A percentile compares a stretch with the other conserved stretches of the same genome.
Conservation (phyloP, 768 basidiomycete species). For the Suillus tomentosus region DNA sequence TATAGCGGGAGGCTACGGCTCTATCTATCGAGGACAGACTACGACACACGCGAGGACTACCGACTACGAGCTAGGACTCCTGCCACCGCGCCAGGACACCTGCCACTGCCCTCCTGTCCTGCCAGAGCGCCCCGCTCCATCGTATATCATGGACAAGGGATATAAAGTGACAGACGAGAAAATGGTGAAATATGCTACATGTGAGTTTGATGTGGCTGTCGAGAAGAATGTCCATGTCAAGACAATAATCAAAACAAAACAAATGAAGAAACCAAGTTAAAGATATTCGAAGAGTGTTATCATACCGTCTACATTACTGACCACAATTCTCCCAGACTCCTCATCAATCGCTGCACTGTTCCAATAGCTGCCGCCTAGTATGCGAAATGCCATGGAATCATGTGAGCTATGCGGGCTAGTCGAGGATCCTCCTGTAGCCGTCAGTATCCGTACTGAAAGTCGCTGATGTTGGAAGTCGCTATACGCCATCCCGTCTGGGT, state of each 20-base stretch:
- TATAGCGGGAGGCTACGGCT: too few species aligned
- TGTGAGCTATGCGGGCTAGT: not conserved
- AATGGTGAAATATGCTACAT: not conserved
- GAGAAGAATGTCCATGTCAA: not conserved
- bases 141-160: not conserved
- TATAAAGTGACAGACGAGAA: not conserved
- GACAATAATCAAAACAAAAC: not conserved
- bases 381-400: slow-evolving; percentile 43
- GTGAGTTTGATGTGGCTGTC: not conserved
- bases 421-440: not conserved
- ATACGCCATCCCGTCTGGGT: slow-evolving; percentile 48
- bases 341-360: too few species aligned
- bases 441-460: slow-evolving; percentile 44
- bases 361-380: slow-evolving; percentile 27
- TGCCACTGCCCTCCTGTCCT: too few species aligned
- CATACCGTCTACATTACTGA: too few species aligned
- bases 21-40: too few species aligned
- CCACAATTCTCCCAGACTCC: too few species aligned
- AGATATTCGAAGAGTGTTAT: slow-evolving; percentile 56
- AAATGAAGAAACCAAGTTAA: slow-evolving; percentile 21
- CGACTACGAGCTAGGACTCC: too few species aligned
- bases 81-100: too few species aligned
- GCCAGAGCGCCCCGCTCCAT: too few species aligned
- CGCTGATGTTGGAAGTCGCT: slow-evolving; percentile 55
- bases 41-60: too few species aligned